Evolutionary conservation across 805 yeast genomes (phyloP).

Genomic region (Helenozyma baotianmanensis): DNA sequence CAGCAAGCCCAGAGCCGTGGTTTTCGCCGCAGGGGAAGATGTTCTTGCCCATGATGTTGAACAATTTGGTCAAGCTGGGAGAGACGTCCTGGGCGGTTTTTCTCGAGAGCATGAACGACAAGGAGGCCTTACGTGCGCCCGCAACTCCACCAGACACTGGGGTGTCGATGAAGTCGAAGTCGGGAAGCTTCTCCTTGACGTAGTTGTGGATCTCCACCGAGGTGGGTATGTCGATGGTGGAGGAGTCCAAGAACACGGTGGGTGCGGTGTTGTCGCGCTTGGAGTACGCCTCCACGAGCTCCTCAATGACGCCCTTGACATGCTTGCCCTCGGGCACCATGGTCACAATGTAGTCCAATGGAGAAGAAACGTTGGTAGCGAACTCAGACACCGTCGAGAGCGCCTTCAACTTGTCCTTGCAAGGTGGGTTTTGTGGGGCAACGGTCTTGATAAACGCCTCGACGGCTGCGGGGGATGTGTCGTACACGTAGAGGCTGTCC

Average conservation of each 20-base stretch:
- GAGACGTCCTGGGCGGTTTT: conserved; percentile 23
- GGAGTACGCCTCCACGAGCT: conserved; percentile 30
- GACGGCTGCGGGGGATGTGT: conserved; percentile 30
- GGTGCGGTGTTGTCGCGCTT: conserved; percentile 5
- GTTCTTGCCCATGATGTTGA: conserved; percentile 43
- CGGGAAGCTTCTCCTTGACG: conserved; percentile 28
- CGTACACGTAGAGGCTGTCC: conserved; percentile 43
- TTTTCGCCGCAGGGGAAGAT: conserved; percentile 45
- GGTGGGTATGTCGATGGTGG: conserved; percentile 49
- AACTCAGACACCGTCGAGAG: conserved; percentile 21
- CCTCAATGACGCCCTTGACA: conserved; percentile 37
- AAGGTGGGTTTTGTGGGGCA: conserved; percentile 19
- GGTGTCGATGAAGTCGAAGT: conserved; percentile 46
- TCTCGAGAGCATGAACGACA: conserved; percentile 50
- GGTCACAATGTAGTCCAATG: conserved; percentile 40
- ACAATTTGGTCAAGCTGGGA: conserved; percentile 25
- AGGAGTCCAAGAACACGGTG: conserved; percentile 43
- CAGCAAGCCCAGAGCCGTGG: conserved; percentile 52
- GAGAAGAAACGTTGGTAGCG: conserved; percentile 27
- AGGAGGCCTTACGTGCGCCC: conserved; percentile 49
- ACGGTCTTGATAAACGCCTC: conserved; percentile 21
- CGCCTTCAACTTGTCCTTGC: conserved; percentile 16
- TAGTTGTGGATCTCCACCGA: conserved; percentile 36
- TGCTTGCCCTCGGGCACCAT: conserved; percentile 56
- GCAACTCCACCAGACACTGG: conserved; percentile 56